Evolutionary conservation across 2,329 filamentous ascomycete species (phyloP).

Genomic region (Fusarium veterinarium): DNA sequence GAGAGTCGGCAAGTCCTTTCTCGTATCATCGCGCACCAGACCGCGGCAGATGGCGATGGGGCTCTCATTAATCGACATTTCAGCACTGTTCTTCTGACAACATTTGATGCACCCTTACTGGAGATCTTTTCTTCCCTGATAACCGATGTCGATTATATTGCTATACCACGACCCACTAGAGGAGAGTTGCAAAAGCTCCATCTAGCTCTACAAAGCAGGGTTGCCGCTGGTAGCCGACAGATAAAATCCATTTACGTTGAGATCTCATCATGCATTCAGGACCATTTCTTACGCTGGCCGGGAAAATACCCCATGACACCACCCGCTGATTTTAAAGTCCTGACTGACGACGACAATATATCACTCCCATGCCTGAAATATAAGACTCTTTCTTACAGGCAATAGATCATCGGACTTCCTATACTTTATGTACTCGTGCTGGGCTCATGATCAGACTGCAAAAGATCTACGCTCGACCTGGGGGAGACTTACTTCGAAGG

Average conservation of each 20-base stretch:
- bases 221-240: not conserved
- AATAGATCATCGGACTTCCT: too few species aligned
- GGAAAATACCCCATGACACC: fast-evolving
- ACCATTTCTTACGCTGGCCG: fast-evolving
- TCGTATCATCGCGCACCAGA: not conserved
- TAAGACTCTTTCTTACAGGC: too few species aligned
- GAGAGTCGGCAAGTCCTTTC: not conserved
- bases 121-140: not conserved
- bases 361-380: too few species aligned
- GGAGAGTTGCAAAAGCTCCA: fast-evolving
- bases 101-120: fast-evolving
- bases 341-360: fast-evolving
- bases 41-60: fast-evolving
- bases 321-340: not conserved
- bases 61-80: not conserved
- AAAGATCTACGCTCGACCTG: not conserved
- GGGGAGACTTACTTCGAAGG: not conserved
- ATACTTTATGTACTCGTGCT: not conserved
- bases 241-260: not conserved
- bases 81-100: not conserved
- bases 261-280: fast-evolving
- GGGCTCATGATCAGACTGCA: not conserved
- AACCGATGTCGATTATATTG: fast-evolving
- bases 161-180: fast-evolving
- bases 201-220: not conserved